Conservation (phyloP, 2,329 filamentous ascomycete species). For the Aspergillus vadensis region DNA sequence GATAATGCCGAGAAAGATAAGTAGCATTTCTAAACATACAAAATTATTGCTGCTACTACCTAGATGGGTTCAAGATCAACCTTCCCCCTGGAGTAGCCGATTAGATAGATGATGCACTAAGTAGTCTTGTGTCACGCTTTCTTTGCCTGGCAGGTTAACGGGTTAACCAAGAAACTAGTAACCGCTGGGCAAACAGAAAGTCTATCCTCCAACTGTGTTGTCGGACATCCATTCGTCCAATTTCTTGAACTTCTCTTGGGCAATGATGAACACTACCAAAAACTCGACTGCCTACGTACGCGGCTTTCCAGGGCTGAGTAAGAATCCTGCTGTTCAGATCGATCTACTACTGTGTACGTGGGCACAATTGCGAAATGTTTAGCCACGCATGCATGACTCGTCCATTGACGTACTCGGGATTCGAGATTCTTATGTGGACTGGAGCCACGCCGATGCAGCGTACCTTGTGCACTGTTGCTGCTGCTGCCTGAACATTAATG, state of each 20-base stretch:
- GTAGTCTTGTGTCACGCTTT: too few species aligned
- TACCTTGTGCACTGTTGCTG: background rate
- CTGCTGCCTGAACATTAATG: background rate
- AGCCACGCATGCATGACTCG: background rate
- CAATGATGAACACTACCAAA: background rate
- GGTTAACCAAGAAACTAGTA: too few species aligned
- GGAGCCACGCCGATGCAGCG: too few species aligned
- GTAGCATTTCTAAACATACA: too few species aligned
- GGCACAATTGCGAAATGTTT: background rate
- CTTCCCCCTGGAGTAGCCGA: background rate
- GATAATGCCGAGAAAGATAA: too few species aligned
- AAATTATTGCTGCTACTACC: too few species aligned
- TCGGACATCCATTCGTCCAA: background rate
- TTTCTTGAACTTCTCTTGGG: background rate
- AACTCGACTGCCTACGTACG: background rate
- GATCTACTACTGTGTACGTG: background rate
- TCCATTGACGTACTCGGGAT: background rate
- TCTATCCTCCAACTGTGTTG: background rate
- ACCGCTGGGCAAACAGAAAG: background rate
- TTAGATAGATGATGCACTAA: background rate
- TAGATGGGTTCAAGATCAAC: too few species aligned
- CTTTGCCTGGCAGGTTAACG: too few species aligned
- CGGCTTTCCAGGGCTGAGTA: constrained; percentile 2
- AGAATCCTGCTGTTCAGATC: background rate
- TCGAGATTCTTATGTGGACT: background rate